Conservation (phyloP, 352 stramenopile genomes). For the Pythium vanterpoolii region DNA sequence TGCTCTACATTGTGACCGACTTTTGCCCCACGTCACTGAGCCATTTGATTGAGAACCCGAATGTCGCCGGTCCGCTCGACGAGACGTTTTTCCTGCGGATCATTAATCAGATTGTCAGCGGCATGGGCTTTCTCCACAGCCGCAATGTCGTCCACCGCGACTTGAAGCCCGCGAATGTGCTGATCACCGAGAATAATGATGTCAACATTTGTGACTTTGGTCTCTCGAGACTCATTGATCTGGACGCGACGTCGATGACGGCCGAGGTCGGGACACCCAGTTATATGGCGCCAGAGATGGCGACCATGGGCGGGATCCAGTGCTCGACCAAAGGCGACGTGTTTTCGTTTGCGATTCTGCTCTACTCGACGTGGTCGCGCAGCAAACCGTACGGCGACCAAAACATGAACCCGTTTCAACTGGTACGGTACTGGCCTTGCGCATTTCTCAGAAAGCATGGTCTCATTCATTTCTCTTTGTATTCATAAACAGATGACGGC, state of each 20-base stretch:
- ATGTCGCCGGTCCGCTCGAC: constrained; percentile 60
- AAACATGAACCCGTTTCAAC: constrained; percentile 87
- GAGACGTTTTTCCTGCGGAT: constrained; percentile 81
- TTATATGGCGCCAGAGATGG: constrained; percentile 91
- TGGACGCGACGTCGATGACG: constrained; percentile 84
- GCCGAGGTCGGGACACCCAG: constrained; percentile 86
- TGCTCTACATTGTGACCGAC: constrained; percentile 90
- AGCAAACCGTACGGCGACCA: constrained; percentile 88
- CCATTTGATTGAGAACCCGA: constrained; percentile 77
- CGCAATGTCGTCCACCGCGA: constrained; percentile 85
- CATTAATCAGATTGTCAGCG: constrained; percentile 87
- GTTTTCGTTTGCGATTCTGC: constrained; percentile 82
- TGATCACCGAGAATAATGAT: constrained; percentile 89
- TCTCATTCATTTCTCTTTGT: constrained; percentile 1
- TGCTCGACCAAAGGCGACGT: constrained; percentile 87
- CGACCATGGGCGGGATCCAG: constrained; percentile 84
- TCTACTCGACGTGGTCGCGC: constrained; percentile 86
- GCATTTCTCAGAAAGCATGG: background rate
- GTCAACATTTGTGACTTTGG: constrained; percentile 95
- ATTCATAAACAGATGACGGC: constrained; percentile 75
- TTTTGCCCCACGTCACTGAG: constrained; percentile 85
- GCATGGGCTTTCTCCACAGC: constrained; percentile 90
- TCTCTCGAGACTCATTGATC: constrained; percentile 83
- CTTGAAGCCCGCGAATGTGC: constrained; percentile 93
- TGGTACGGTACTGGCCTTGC: no score